phyloP scores from a whole-genome alignment of 768 basidiomycete genomes.

The Lactarius sp. region DNA sequence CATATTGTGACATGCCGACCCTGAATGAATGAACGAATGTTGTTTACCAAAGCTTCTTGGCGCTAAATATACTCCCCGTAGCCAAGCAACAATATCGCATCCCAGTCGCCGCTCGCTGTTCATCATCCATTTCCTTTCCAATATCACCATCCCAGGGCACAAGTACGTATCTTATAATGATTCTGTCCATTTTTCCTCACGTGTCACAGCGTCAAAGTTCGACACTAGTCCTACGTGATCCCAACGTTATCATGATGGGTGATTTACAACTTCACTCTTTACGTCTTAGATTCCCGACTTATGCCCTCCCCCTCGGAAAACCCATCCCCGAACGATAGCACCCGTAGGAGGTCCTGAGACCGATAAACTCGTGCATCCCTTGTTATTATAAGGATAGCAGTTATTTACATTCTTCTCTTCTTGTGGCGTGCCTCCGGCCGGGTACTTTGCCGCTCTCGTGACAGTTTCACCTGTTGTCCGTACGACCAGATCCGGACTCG shows the following conservation, averaged over 20 bases:
- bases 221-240: background rate
- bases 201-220: background rate
- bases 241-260: background rate
- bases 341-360: too few species aligned
- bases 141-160: background rate
- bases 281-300: background rate
- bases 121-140: background rate
- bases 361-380: too few species aligned
- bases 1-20: background rate
- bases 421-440: too few species aligned
- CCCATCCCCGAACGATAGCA: too few species aligned
- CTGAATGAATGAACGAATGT: background rate
- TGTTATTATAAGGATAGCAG: background rate
- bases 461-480: too few species aligned
- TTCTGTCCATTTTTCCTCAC: background rate
- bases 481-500: too few species aligned
- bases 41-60: background rate
- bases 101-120: background rate
- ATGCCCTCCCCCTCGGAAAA: background rate
- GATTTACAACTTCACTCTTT: background rate
- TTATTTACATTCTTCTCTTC: too few species aligned
- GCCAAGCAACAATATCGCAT: constrained; percentile 6
- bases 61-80: background rate
- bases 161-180: background rate
- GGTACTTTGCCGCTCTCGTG: too few species aligned